Evolutionary conservation across 2,329 filamentous ascomycete genomes (phyloP).

Genomic region (Diaporthe longicolla): DNA sequence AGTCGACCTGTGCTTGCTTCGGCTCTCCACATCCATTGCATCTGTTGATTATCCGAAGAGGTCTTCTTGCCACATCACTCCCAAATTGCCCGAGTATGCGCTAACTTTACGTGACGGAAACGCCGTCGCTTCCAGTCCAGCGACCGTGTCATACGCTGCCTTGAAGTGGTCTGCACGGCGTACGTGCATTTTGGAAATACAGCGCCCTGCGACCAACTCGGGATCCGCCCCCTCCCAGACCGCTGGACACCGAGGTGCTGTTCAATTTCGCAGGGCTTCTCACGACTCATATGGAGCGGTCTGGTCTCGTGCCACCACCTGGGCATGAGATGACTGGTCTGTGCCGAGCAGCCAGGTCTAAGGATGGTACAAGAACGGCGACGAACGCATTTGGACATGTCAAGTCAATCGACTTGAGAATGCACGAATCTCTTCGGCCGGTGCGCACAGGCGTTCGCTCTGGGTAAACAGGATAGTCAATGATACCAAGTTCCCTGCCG

Average conservation of each 20-base stretch:
- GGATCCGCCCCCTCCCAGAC: constrained; percentile 2
- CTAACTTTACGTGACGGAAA: constrained; percentile 7
- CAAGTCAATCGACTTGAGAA: not conserved
- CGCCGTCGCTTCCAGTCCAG: not conserved
- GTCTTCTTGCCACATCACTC: constrained; percentile 18
- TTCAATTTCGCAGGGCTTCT: too few relatives aligned
- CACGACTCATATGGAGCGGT: too few relatives aligned
- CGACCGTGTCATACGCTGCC: not conserved
- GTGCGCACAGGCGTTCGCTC: not conserved
- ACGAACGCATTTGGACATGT: not conserved
- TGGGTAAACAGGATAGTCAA: not conserved
- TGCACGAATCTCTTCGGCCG: not conserved
- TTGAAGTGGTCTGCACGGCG: not conserved
- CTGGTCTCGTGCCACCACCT: too few relatives aligned
- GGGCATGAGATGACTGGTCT: too few relatives aligned
- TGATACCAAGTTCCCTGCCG: not conserved
- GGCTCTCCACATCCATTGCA: constrained; percentile 9
- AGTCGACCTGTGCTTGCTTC: constrained; percentile 29
- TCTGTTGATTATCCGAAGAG: constrained; percentile 11
- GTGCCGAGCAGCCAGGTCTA: not conserved
- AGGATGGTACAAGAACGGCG: not conserved
- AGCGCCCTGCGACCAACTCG: not conserved
- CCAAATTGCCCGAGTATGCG: not conserved
- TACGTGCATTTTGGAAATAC: not conserved
- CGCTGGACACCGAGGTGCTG: constrained; percentile 5